Conservation (phyloP, 805 yeast species). For the Lachancea dasiensis region DNA sequence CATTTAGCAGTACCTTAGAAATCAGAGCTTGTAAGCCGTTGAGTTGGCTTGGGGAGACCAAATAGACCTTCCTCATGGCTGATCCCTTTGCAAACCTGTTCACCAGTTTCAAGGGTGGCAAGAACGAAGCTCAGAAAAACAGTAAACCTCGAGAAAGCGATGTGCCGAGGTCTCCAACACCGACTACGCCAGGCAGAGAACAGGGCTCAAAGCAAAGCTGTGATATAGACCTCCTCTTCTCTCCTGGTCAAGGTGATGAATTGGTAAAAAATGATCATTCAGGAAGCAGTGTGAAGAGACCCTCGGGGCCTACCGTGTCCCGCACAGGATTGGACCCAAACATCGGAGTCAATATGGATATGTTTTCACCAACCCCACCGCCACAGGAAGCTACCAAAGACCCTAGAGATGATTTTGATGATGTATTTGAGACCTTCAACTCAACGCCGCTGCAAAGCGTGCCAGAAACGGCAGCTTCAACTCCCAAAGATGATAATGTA, state of each 20-base stretch:
- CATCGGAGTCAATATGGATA: too few species aligned
- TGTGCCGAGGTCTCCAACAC: too few species aligned
- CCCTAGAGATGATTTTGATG: conserved; percentile 18
- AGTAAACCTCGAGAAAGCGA: neutral
- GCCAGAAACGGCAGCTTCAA: conserved; percentile 4
- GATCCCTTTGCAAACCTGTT: conserved; percentile 43
- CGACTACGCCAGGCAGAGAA: neutral
- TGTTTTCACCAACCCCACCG: too few species aligned
- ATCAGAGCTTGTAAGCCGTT: neutral
- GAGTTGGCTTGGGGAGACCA: too few species aligned
- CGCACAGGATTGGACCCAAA: too few species aligned
- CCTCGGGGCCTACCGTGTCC: too few species aligned
- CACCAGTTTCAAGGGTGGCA: conserved; percentile 25
- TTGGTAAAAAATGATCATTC: too few species aligned
- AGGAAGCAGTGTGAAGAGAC: too few species aligned
- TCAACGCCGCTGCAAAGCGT: neutral
- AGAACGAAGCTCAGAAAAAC: neutral
- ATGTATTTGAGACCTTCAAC: conserved; percentile 21
- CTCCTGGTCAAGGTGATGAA: too few species aligned
- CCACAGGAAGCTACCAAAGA: too few species aligned
- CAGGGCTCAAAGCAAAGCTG: neutral
- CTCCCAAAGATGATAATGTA: neutral
- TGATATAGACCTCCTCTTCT: conserved; percentile 4
- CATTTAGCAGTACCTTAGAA: too few species aligned
- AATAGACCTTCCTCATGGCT: conserved; percentile 8